These are phyloP conservation scores for Ogataea wickerhamii DNA, from an alignment of 805 yeast species.

Conservation along the genomic window DNA sequence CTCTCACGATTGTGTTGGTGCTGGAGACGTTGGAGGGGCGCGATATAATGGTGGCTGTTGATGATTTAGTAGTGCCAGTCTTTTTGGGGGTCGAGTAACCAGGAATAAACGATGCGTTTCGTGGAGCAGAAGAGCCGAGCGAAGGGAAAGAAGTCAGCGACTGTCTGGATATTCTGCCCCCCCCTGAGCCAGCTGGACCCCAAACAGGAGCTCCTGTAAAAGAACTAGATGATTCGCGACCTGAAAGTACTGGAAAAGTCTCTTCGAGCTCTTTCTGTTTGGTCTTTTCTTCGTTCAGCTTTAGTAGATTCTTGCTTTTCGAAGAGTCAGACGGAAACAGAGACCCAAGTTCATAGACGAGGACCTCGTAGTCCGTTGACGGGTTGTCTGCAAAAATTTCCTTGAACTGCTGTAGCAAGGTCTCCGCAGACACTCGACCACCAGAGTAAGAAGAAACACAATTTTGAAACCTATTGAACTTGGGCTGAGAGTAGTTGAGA, in stretches of 20 bases:
- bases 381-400: conserved; percentile 40
- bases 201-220: conserved; percentile 6
- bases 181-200: conserved; percentile 6
- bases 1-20: conserved; percentile 9
- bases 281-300: conserved; percentile 26
- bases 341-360: conserved; percentile 60
- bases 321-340: conserved; percentile 46
- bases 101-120: conserved; percentile 15
- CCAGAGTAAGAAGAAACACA: conserved; percentile 47
- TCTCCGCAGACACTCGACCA: conserved; percentile 44
- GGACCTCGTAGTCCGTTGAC: conserved; percentile 50
- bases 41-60: not conserved
- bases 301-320: conserved; percentile 38
- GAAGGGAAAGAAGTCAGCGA: conserved; percentile 14
- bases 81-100: conserved; percentile 8
- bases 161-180: conserved; percentile 1
- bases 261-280: conserved; percentile 29
- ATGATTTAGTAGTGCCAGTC: not conserved
- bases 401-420: conserved; percentile 44
- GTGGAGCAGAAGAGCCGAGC: conserved; percentile 6
- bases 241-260: conserved; percentile 49
- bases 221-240: conserved; percentile 14
- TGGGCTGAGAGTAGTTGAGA: conserved; percentile 48
- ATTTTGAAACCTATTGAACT: conserved; percentile 45
- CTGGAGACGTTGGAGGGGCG: not conserved